Conservation (phyloP, 768 basidiomycete species). For the Leccinum disarticulatum region DNA sequence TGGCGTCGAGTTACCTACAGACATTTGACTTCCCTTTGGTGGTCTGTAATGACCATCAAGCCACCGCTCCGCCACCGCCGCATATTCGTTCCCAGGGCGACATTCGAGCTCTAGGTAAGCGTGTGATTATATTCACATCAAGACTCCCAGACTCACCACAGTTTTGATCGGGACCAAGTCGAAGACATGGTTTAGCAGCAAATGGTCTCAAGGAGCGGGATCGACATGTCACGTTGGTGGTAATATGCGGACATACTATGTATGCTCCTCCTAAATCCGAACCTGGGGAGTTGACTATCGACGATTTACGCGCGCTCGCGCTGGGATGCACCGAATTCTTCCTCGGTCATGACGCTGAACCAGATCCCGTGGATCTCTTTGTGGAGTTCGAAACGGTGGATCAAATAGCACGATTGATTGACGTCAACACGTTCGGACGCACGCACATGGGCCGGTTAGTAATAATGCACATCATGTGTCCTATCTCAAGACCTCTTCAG, state of each 20-base stretch:
- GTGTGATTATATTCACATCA: conserved; percentile 3
- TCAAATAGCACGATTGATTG: too few species aligned
- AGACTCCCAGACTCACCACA: conserved; percentile 1
- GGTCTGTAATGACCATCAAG: conserved; percentile 18
- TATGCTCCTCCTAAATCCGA: background rate
- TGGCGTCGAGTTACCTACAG: conserved; percentile 16
- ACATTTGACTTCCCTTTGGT: conserved; percentile 1
- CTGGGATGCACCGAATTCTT: too few species aligned
- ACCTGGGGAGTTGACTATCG: too few species aligned
- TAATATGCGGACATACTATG: background rate
- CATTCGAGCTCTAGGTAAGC: background rate
- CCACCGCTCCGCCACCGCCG: conserved; percentile 17
- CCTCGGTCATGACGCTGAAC: too few species aligned
- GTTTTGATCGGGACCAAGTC: conserved; percentile 7
- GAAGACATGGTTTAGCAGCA: conserved; percentile 1
- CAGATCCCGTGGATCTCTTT: too few species aligned
- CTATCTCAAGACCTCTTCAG: too few species aligned
- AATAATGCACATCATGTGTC: too few species aligned
- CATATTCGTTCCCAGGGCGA: background rate
- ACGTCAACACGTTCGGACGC: too few species aligned
- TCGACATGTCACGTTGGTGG: background rate
- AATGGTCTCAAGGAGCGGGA: too few species aligned
- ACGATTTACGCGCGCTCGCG: too few species aligned
- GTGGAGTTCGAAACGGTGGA: too few species aligned
- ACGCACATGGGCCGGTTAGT: too few species aligned